Evolutionary conservation across 2,329 filamentous ascomycete species (phyloP).

Genomic region (Hymenoscyphus repandus): DNA sequence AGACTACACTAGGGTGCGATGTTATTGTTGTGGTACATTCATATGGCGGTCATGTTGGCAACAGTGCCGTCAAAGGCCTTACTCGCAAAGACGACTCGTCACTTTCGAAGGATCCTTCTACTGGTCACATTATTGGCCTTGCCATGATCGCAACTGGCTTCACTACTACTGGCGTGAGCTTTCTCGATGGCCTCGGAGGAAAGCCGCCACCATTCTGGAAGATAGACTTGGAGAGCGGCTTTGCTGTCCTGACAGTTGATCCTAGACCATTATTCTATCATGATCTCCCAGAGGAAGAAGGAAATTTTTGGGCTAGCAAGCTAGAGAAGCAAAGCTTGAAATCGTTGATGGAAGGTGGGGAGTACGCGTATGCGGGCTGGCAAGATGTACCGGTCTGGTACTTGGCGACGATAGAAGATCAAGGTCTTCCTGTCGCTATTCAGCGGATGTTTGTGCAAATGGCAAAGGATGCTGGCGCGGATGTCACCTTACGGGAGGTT

Average conservation of each 20-base stretch:
- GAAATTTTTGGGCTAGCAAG: slow-evolving; percentile 34
- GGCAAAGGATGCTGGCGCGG: slow-evolving; percentile 33
- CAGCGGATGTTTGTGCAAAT: slow-evolving; percentile 34
- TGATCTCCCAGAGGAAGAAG: slow-evolving; percentile 37
- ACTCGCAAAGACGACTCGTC: slow-evolving; percentile 14
- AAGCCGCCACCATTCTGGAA: slow-evolving; percentile 35
- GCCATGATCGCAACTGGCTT: slow-evolving; percentile 37
- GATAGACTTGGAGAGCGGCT: slow-evolving; percentile 34
- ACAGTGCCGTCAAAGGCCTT: slow-evolving; percentile 38
- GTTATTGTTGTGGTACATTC: slow-evolving; percentile 40
- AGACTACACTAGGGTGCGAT: slow-evolving; percentile 33
- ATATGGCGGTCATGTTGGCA: slow-evolving; percentile 36
- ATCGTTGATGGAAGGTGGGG: slow-evolving; percentile 37
- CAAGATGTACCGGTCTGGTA: slow-evolving; percentile 31
- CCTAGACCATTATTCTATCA: slow-evolving; percentile 39
- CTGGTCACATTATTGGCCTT: slow-evolving; percentile 35
- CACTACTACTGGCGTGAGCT: slow-evolving; percentile 30
- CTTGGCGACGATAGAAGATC: slow-evolving; percentile 36
- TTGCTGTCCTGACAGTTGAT: slow-evolving; percentile 31
- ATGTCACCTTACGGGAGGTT: slow-evolving; percentile 34
- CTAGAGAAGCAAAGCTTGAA: slow-evolving; percentile 36
- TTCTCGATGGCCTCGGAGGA: slow-evolving; percentile 35
- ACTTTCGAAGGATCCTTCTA: neutral
- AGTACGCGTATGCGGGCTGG: slow-evolving; percentile 26
- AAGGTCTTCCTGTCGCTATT: slow-evolving; percentile 32